Percentiles rank a stretch among this genome's conserved stretches.
These are phyloP conservation scores for Scytalidium lignicola DNA, from an alignment of 2,329 filamentous ascomycete genomes.

Conservation along the genomic window DNA sequence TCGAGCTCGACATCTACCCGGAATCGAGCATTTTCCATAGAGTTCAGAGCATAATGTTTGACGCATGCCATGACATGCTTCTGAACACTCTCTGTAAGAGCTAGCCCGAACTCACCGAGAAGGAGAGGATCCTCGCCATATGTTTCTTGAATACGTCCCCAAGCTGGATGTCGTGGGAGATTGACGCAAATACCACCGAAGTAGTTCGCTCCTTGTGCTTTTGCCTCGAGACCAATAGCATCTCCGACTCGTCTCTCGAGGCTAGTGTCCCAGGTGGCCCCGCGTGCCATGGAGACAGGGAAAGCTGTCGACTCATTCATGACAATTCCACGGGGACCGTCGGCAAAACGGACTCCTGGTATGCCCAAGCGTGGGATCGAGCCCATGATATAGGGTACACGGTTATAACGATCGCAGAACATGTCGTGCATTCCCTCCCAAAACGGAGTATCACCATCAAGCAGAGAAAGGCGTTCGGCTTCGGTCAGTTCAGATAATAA, in stretches of 20 bases:
- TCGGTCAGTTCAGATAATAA: constrained; percentile 5
- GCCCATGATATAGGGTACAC: constrained; percentile 4
- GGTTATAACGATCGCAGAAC: constrained; percentile 7
- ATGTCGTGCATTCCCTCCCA: constrained; percentile 5
- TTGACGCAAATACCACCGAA: constrained; percentile 24
- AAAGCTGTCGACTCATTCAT: constrained; percentile 8
- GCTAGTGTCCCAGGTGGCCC: constrained; percentile 22
- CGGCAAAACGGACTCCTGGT: constrained; percentile 17
- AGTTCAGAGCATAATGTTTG: constrained; percentile 27
- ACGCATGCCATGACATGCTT: constrained; percentile 25
- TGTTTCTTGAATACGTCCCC: constrained; percentile 22
- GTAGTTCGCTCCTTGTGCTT: constrained; percentile 24
- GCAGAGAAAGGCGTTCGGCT: constrained; percentile 6
- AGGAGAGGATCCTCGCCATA: constrained; percentile 29
- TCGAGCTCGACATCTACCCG: constrained; percentile 22
- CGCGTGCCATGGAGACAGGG: constrained; percentile 16
- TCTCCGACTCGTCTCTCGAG: constrained; percentile 20
- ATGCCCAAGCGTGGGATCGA: constrained; percentile 7
- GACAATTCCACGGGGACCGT: constrained; percentile 22
- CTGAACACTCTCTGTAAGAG: constrained; percentile 17
- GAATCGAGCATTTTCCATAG: constrained; percentile 27
- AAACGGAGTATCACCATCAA: constrained; percentile 8
- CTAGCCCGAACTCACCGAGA: constrained; percentile 22
- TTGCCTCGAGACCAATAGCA: constrained; percentile 22
- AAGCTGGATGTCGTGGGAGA: constrained; percentile 27